Conservation (phyloP, 2,329 filamentous ascomycete genomes). For the Orbilia quercus region DNA sequence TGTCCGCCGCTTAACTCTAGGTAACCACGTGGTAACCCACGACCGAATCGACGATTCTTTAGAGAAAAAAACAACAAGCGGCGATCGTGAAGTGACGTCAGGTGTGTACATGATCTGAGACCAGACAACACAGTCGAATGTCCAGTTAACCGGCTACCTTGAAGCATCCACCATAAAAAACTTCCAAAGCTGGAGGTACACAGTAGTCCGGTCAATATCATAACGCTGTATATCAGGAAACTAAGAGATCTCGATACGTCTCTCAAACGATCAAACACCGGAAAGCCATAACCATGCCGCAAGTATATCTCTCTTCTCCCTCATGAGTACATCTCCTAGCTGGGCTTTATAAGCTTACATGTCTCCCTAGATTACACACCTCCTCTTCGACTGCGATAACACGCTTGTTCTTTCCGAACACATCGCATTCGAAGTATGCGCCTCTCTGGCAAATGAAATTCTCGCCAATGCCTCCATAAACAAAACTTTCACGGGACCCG, state of each 20-base stretch:
- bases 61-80: neutral
- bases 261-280: too few species aligned
- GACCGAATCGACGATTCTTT: too few species aligned
- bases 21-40: too few species aligned
- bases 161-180: too few species aligned
- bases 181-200: too few species aligned
- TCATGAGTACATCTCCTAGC: too few species aligned
- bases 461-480: constrained; percentile 71
- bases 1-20: too few species aligned
- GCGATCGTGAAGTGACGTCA: constrained; percentile 11
- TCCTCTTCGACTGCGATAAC: constrained; percentile 86
- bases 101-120: too few species aligned
- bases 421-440: constrained; percentile 90
- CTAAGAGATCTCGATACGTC: neutral
- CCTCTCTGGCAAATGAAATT: constrained; percentile 87
- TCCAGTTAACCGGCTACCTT: neutral
- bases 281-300: neutral
- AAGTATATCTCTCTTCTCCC: neutral
- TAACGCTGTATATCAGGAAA: neutral
- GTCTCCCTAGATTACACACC: constrained; percentile 71
- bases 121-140: neutral
- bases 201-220: too few species aligned
- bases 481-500: constrained; percentile 79
- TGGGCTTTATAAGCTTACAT: neutral
- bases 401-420: constrained; percentile 92